Evolutionary conservation across 371 early-diverging fungal genomes (phyloP), one percentile per base, ranked within the genome.

Genomic region (Mortierella sp.): DNA sequence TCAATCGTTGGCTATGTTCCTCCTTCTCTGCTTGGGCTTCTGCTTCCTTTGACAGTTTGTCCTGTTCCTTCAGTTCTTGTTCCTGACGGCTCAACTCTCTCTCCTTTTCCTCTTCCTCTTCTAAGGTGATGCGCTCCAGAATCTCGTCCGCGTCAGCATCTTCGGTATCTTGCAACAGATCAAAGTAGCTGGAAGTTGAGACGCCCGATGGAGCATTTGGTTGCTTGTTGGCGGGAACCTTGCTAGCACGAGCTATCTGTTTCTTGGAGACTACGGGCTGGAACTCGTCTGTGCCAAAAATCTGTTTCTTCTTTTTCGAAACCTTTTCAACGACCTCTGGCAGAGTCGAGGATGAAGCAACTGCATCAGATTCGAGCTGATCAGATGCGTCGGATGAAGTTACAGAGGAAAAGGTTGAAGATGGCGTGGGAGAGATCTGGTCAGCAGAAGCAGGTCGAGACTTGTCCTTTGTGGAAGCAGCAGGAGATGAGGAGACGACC

Each of bases 281-380:
- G 68, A 81, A 81, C 73, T 81, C 83, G 58, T 81, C 83, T 6
- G 76, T 76, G 26, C 83, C 83, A 73, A 76, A 81, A 64, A 81
- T 81, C 69, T 77, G 78, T 62, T 78, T 78, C 70, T 76, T 76
- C 62, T 77, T 77, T 59, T 77, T 77, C 24, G 76, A 70, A 35
- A 59, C 52, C 71, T 70, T 76, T 57, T 68, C 73, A 24, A 35
- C 16, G 1, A 47, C 37, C 24, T 75, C 75, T 28, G 62, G 40
- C 6, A 37, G 60, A 32, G 9, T 43, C 8, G 45, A 20, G 30
- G 40, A 22, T 35, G 61, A 26, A 45, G 45, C 5, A 45, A 12
- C 12, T 5, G 18, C 45, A 12, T 16, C 45, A 45, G 45, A 12
- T 60, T 60, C 60, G 22, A 59, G 61, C 43, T 26, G 63, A 24